phyloP scores from a whole-genome alignment of 2,329 filamentous ascomycete genomes.

The Corniculantispora saksenae region DNA sequence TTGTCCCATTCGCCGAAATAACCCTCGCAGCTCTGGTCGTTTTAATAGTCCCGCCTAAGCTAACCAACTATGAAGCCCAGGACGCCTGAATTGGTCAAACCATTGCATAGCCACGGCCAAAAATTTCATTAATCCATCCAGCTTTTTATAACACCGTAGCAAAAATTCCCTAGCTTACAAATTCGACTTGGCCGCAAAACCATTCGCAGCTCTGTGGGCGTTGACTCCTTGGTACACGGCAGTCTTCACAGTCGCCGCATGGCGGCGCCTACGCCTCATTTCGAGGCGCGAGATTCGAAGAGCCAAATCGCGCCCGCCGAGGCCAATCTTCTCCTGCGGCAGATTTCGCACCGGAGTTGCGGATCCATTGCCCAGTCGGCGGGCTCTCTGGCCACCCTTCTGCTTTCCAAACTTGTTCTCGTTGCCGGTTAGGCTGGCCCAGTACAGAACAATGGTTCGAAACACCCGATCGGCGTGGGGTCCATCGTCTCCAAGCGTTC shows the following conservation, averaged over 20 bases:
- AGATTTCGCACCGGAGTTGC: background rate
- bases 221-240: slow-evolving; percentile 31
- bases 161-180: background rate
- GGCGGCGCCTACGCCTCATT: background rate
- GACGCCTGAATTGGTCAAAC: no score
- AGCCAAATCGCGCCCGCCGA: background rate
- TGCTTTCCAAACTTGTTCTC: slow-evolving; percentile 24
- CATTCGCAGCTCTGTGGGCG: slow-evolving; percentile 25
- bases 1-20: no score
- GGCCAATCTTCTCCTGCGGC: background rate
- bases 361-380: background rate
- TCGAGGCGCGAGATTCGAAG: background rate
- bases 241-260: no score
- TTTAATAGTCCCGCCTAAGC: no score
- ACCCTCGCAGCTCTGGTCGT: no score
- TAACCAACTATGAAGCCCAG: no score
- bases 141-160: background rate
- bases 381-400: background rate
- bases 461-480: slow-evolving; percentile 28
- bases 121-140: background rate
- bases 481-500: slow-evolving; percentile 21
- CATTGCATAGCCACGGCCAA: no score
- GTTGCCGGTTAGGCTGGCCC: slow-evolving; percentile 28
- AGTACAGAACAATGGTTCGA: slow-evolving; percentile 30
- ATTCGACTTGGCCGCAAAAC: background rate